Evolutionary conservation across 2,329 filamentous ascomycete genomes (phyloP).

Genomic region (Alternaria conjuncta): DNA sequence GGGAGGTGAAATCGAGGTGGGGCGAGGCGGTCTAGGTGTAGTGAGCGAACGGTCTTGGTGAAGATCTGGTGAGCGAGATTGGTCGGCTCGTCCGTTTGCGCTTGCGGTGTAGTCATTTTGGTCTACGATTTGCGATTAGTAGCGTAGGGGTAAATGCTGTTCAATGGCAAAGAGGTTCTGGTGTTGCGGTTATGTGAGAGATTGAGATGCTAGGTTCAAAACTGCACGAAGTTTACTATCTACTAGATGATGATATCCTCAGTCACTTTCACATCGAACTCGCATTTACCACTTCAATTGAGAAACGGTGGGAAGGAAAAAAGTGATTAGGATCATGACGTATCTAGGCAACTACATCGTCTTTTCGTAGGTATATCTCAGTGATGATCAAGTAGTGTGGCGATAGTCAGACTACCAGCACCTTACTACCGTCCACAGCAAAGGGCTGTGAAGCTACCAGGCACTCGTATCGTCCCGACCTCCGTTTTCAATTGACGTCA

Average conservation of each 20-base stretch:
- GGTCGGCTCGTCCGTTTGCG: background rate
- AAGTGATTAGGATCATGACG: rapidly evolving
- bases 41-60: conserved; percentile 4
- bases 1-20: conserved; percentile 2
- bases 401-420: background rate
- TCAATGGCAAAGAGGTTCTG: background rate
- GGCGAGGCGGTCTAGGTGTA: conserved; percentile 1
- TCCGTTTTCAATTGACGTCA: background rate
- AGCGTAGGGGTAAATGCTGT: background rate
- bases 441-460: background rate
- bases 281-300: background rate
- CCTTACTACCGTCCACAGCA: background rate
- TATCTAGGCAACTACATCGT: background rate
- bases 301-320: background rate
- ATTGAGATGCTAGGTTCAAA: background rate
- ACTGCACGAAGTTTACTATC: background rate
- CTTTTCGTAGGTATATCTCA: too few species aligned
- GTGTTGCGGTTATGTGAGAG: background rate
- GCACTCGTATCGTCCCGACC: background rate
- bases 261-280: background rate
- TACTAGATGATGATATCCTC: background rate
- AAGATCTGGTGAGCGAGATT: conserved; percentile 1
- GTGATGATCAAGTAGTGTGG: background rate
- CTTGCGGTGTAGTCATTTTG: too few species aligned
- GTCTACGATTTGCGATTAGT: too few species aligned